phyloP scores from a whole-genome alignment of 106 monocot species.

The Narthecium ossifragum region DNA sequence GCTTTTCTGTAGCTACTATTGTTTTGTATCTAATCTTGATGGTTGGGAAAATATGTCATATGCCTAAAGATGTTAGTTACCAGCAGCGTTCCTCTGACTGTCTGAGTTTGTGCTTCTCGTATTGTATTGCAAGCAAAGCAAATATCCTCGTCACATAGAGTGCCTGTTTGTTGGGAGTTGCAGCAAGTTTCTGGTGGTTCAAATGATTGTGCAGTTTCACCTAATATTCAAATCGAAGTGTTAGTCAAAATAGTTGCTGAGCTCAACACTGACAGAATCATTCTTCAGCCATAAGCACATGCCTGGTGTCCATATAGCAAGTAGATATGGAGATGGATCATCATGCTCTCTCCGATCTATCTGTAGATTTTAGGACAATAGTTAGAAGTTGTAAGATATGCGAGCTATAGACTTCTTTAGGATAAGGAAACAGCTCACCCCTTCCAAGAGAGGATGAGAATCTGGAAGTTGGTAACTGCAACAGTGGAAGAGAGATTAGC shows the following conservation, averaged over 20 bases:
- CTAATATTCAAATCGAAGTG: conserved; percentile 18
- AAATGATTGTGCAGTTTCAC: conserved; percentile 65
- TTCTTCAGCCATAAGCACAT: too few relatives aligned
- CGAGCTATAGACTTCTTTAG: background rate
- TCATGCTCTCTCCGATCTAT: conserved; percentile 47
- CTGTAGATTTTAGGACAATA: conserved; percentile 17
- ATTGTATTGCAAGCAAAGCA: conserved; percentile 73
- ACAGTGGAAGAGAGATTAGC: conserved; percentile 1
- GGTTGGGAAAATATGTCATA: too few relatives aligned
- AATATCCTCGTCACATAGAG: conserved; percentile 38
- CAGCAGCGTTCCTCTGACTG: conserved; percentile 67
- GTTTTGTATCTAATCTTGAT: too few relatives aligned
- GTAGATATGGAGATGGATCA: conserved; percentile 60
- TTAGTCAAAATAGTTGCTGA: background rate
- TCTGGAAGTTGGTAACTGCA: conserved; percentile 72
- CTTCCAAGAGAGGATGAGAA: conserved; percentile 47
- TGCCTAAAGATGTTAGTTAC: too few relatives aligned
- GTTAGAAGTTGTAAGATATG: background rate
- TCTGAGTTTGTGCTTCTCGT: conserved; percentile 48
- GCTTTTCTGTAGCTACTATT: too few relatives aligned
- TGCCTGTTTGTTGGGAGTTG: conserved; percentile 27
- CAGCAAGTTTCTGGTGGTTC: conserved; percentile 44
- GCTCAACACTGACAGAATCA: too few relatives aligned
- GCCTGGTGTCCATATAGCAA: conserved; percentile 72
- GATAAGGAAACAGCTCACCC: conserved; percentile 29